Base-by-base conservation (phyloP, 768 basidiomycete species). In the Lactarius psammicola region DNA sequence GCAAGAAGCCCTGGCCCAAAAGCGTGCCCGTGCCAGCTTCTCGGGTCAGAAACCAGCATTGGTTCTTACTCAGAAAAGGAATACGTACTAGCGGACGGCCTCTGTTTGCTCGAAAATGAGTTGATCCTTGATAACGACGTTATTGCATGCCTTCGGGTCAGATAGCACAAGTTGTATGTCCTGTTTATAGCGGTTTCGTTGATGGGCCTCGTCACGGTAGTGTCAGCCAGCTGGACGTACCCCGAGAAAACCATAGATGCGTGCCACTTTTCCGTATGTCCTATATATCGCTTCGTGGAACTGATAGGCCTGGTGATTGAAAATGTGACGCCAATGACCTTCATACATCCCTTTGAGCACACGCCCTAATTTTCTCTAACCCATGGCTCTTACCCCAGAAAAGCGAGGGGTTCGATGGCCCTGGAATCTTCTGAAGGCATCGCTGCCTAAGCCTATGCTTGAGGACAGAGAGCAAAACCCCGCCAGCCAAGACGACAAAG, bases 91-190 rank as follows among this genome's bases (percentile, higher is more conserved):
- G 31, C 1, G n/a, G n/a, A 59, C 18, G 2, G 44, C 30, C 5
- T 46, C 44, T 4, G 63, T 13, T 36, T 58, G 44, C 38, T 64
- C 63, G 33, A 44, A 64, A 30, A 34, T 4, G 23, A 58, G 42
- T 4, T 34, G 26, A n/a, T 64, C 44, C 31, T 36, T 53, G n/a
- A 64, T 10, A 18, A 64, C 4, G 10, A 59, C 28, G 20, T 33
- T 64, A 9, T 30, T 57, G 28, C 49, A 59, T 15, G 26, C 26
- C 26, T 26, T 51, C 26, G 23, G 49, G 26, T 51, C 49, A 26
- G 49, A 51, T 28, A 51, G 6, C 11, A 26, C 49, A 15, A 51
- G 49, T 15, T 26, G 26, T 51, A 28, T 51, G 23, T 51, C 26
- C 17, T 59, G 36, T 31, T 0, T 9, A 20, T 4, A 9, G 23